A percentile compares a stretch with the other conserved stretches of the same genome.
Conservation (phyloP, 2,329 filamentous ascomycete genomes). For the Alternaria sp. region DNA sequence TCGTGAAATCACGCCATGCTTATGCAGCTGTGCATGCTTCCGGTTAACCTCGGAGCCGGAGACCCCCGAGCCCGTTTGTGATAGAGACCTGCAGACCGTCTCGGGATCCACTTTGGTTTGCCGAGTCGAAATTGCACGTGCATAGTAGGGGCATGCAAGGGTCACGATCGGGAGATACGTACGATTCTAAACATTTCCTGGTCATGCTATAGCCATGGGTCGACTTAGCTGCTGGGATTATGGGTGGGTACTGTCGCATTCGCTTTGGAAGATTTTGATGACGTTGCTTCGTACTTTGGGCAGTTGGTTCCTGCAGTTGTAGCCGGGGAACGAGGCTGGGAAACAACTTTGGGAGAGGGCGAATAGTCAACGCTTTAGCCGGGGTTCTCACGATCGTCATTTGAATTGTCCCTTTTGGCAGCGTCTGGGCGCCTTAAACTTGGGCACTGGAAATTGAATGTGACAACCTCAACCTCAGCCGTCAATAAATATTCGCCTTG, state of each 20-base stretch:
- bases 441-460: neutral
- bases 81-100: neutral
- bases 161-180: neutral
- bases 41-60: neutral
- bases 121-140: constrained; percentile 5
- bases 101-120: neutral
- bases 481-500: neutral
- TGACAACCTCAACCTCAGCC: neutral
- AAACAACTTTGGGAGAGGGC: neutral
- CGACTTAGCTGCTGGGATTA: neutral
- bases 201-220: constrained; percentile 2
- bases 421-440: neutral
- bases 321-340: neutral
- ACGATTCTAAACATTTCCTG: neutral
- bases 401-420: neutral
- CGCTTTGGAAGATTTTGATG: neutral
- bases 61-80: neutral
- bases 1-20: neutral
- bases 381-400: neutral
- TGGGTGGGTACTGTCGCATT: constrained; percentile 1
- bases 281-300: constrained; percentile 5
- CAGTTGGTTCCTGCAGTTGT: neutral
- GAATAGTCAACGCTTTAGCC: neutral
- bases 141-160: constrained; percentile 1
- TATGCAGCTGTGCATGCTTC: neutral